Base-by-base conservation (phyloP, 2,329 filamentous ascomycete species). In the Clonostachys sp. region DNA sequence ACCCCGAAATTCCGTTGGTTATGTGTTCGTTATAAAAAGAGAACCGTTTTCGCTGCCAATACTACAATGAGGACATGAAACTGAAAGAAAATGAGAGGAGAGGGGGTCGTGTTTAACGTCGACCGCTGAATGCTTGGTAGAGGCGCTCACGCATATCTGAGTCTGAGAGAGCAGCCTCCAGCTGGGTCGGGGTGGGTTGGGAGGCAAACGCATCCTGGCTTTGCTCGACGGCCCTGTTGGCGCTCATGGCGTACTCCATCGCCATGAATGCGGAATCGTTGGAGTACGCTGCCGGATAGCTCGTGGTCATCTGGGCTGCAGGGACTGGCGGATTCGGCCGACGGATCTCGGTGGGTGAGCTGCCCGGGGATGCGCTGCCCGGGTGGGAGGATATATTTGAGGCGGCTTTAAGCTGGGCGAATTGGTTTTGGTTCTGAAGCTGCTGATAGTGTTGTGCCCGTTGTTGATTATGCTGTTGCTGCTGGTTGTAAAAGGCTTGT, bases 231-330 rank as follows among this genome's bases (percentile, higher is more conserved):
- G 44, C 34, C 12, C 34, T 20, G 34, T 24, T 44, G 17, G 41
- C 34, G 33, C 33, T 41, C 33, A 48, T 36, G 34, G 46, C 41
- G 14, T 48, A 48, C 42, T 44, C 41, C 46, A 48, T 48, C 34
- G 20, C 30, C 9, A 48, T 34, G 24, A 39, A 44, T 12, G 20
- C 41, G 13, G 16, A 20, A 20, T 24, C 42, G 36, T 5, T 18
- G 13, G 42, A 18, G 17, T 33, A 44, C 1, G 13, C 30, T 4
- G 14, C 24, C 10, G 24, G 24, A 30, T 30, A 30, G 24, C 24
- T 10, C 24, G 24, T 9, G 24, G 24, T 30, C 24, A 30, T 30
- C 24, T 30, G 24, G 24, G 24, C 24, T 30, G 24, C 24, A 30
- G 24, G 24, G 24, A 30, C 24, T 6, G 24, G 3, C 10, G 24